phyloP scores from a whole-genome alignment of 2,329 filamentous ascomycete genomes.

The Fonsecaea nubica region DNA sequence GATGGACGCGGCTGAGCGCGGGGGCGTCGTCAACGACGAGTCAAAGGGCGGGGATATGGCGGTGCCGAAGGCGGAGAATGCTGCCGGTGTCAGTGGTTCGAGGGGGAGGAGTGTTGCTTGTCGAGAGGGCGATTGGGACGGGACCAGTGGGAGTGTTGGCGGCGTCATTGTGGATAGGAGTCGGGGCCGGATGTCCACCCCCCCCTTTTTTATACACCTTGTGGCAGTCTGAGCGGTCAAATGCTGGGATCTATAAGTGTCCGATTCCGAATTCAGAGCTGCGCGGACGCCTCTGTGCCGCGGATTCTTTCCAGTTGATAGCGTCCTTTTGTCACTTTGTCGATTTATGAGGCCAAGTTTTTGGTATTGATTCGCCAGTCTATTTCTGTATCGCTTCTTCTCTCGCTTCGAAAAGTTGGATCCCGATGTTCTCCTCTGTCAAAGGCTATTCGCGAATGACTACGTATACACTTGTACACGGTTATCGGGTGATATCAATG shows the following conservation, averaged over 20 bases:
- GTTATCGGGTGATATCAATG: not conserved
- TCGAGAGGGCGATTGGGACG: not conserved
- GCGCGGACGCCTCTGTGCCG: not conserved
- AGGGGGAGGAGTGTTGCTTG: slow-evolving; percentile 56
- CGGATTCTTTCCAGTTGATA: not conserved
- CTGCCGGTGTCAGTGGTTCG: slow-evolving; percentile 68
- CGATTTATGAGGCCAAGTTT: not conserved
- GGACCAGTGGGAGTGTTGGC: slow-evolving; percentile 18
- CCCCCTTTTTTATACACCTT: too few species aligned
- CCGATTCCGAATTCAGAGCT: not conserved
- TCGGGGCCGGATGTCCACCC: too few species aligned
- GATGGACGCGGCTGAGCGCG: slow-evolving; percentile 44
- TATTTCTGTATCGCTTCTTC: not conserved
- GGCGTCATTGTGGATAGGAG: slow-evolving; percentile 21
- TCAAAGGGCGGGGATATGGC: slow-evolving; percentile 76
- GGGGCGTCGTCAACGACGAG: slow-evolving; percentile 55
- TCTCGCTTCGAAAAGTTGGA: not conserved
- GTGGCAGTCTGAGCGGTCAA: too few species aligned
- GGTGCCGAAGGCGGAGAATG: slow-evolving; percentile 81
- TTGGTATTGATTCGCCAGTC: too few species aligned
- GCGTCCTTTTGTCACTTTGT: not conserved
- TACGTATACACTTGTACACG: not conserved
- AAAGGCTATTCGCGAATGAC: not conserved
- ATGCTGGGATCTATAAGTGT: too few species aligned
- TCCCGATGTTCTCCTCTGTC: not conserved